phyloP scores from a whole-genome alignment of 257 asterid genomes.

The Solanum commersonii region DNA sequence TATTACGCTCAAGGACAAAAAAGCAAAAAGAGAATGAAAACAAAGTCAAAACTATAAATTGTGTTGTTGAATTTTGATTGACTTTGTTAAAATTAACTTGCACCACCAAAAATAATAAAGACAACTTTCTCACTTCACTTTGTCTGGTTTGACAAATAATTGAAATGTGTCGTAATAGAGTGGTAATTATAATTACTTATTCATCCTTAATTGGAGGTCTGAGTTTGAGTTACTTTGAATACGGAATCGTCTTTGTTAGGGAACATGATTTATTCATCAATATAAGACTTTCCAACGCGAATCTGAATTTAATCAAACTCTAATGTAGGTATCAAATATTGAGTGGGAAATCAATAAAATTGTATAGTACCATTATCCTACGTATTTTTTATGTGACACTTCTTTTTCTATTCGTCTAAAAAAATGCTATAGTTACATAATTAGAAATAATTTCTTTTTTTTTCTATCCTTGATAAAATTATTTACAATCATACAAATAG shows the following conservation, averaged over 20 bases:
- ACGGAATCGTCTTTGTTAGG: accelerated
- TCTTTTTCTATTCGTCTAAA: not conserved
- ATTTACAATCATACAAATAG: too few relatives aligned
- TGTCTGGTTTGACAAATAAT: not conserved
- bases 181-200: too few relatives aligned
- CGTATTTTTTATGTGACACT: too few relatives aligned
- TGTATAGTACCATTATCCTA: not conserved
- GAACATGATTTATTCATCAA: too few relatives aligned
- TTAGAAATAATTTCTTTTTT: too few relatives aligned
- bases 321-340: too few relatives aligned
- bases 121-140: not conserved
- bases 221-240: too few relatives aligned
- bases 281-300: accelerated
- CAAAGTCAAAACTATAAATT: not conserved
- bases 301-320: too few relatives aligned
- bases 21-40: not conserved
- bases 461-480: too few relatives aligned
- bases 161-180: not conserved
- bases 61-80: not conserved
- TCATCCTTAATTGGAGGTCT: too few relatives aligned
- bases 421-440: too few relatives aligned
- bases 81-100: not conserved
- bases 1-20: not conserved
- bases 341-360: not conserved
- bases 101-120: not conserved